Percentiles rank a stretch among this genome's conserved stretches.
Evolutionary conservation across 208 protist species (phyloP).

Genomic region (Acanthamoeba culbertsoni): DNA sequence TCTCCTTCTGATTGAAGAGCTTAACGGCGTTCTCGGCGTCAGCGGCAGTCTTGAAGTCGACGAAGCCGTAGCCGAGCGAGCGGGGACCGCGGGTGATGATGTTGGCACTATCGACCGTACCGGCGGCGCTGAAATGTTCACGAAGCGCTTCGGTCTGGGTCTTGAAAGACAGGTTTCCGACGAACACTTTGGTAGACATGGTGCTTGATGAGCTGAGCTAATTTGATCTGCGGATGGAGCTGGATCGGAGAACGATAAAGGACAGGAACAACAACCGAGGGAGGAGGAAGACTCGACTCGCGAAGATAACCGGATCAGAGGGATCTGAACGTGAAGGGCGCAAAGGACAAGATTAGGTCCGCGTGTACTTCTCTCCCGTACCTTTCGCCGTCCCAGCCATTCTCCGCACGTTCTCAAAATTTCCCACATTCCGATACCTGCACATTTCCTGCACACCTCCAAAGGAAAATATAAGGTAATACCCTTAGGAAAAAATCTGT

Average conservation of each 20-base stretch:
- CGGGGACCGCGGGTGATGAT: constrained; percentile 62
- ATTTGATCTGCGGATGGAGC: background rate
- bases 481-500: too few species aligned
- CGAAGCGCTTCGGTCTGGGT: constrained; percentile 48
- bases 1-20: constrained; percentile 65
- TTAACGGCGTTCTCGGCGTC: constrained; percentile 66
- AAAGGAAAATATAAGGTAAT: background rate
- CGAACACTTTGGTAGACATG: constrained; percentile 66
- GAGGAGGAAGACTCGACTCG: too few species aligned
- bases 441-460: background rate
- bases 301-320: too few species aligned
- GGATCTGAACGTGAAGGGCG: background rate
- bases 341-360: background rate
- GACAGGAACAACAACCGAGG: background rate
- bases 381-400: background rate
- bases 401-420: background rate
- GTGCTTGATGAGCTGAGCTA: background rate
- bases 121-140: constrained; percentile 48
- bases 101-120: constrained; percentile 67
- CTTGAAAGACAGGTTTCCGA: constrained; percentile 75
- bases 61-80: constrained; percentile 76
- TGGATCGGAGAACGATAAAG: too few species aligned
- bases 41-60: constrained; percentile 69
- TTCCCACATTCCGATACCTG: background rate
- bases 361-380: background rate